Percentiles rank a stretch among this genome's conserved stretches.
phyloP scores from a whole-genome alignment of 495 filamentous ascomycete genomes.

The Xeromyces bisporus region DNA sequence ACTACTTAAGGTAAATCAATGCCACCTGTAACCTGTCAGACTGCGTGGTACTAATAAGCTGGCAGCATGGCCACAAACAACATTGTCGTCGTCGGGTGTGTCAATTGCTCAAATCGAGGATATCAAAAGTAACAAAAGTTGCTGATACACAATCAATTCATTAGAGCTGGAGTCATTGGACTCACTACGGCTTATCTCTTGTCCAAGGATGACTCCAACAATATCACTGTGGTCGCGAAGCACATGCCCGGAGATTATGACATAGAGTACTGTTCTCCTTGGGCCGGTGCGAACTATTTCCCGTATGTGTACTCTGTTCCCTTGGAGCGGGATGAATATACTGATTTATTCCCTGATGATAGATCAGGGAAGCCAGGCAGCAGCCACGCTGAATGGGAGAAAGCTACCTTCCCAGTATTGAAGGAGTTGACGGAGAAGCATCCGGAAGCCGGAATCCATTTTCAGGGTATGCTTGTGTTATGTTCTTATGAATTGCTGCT shows the following conservation, averaged over 20 bases:
- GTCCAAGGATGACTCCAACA: conserved; percentile 47
- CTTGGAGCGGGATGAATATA: neutral
- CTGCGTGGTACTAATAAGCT: too few species aligned
- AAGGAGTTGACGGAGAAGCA: conserved; percentile 47
- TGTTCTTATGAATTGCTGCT: too few species aligned
- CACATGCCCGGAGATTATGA: conserved; percentile 99
- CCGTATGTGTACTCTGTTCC: conserved; percentile 37
- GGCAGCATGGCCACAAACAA: conserved; percentile 25
- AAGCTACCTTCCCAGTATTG: conserved; percentile 49
- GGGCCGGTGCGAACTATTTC: conserved; percentile 85
- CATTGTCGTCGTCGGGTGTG: conserved; percentile 51
- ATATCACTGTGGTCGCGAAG: conserved; percentile 74
- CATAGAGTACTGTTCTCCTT: conserved; percentile 88
- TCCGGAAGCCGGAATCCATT: conserved; percentile 81
- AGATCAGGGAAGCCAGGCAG: conserved; percentile 39
- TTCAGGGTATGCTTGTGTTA: conserved; percentile 42
- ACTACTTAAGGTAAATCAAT: too few species aligned
- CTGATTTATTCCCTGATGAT: conserved; percentile 1
- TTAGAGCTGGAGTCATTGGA: conserved; percentile 77
- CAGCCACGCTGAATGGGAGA: conserved; percentile 42
- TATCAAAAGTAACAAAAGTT: neutral
- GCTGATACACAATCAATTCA: conserved; percentile 1
- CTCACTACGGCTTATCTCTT: conserved; percentile 82
- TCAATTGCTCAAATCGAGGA: conserved; percentile 1
- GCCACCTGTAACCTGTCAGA: too few species aligned